phyloP scores from a whole-genome alignment of 164 flowering plant genomes.

The Aristolochia contorta region DNA sequence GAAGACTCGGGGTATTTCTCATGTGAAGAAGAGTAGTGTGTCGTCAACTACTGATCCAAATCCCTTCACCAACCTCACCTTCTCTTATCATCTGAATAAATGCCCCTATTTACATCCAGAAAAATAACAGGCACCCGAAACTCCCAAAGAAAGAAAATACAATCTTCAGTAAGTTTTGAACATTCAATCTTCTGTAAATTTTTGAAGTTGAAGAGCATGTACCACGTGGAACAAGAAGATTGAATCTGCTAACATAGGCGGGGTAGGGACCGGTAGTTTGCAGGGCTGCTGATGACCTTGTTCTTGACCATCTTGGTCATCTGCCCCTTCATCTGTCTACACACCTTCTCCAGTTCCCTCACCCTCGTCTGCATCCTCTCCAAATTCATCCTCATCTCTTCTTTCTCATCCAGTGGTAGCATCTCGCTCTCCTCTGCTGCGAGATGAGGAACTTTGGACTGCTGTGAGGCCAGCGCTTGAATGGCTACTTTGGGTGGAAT shows the following conservation, averaged over 20 bases:
- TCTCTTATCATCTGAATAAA: not conserved
- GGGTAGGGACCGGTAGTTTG: slow-evolving; percentile 17
- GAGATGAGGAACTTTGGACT: slow-evolving; percentile 12
- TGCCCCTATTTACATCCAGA: not conserved
- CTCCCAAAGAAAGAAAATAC: not conserved
- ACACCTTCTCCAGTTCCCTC: slow-evolving; percentile 47
- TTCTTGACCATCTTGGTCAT: slow-evolving; percentile 36
- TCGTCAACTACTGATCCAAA: too few relatives aligned
- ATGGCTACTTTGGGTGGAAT: slow-evolving; percentile 61
- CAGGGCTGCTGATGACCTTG: slow-evolving; percentile 7
- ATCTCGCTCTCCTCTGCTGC: not conserved
- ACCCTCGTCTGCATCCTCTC: slow-evolving; percentile 60
- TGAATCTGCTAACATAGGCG: slow-evolving; percentile 14
- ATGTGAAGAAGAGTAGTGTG: too few relatives aligned
- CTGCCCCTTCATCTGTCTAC: slow-evolving; percentile 49
- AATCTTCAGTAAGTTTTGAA: not conserved
- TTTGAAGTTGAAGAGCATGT: not conserved
- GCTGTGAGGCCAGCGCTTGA: slow-evolving; percentile 60
- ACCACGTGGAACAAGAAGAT: not conserved
- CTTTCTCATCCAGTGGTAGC: slow-evolving; percentile 18
- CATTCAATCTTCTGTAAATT: not conserved
- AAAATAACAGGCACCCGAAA: not conserved
- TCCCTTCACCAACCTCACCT: too few relatives aligned
- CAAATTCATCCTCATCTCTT: slow-evolving; percentile 38
- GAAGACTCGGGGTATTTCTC: too few relatives aligned